Percentiles rank a stretch among this genome's conserved stretches.
Conservation (phyloP, 208 protist species). For the Leishmania guyanensis region DNA sequence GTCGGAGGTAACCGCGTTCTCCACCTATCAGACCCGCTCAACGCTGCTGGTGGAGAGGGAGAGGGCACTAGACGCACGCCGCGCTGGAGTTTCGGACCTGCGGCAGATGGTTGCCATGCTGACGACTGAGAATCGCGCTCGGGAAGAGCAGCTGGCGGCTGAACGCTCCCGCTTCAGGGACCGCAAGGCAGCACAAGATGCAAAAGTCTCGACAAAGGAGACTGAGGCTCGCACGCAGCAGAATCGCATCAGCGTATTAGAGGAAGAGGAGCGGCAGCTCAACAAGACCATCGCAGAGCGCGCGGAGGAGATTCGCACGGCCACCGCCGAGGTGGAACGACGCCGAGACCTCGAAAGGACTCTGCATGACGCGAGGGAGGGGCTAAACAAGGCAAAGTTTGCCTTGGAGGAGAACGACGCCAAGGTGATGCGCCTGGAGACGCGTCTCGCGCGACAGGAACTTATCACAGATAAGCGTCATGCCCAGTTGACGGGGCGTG, state of each 20-base stretch:
- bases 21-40: slow-evolving; percentile 67
- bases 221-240: slow-evolving; percentile 51
- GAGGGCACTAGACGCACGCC: slow-evolving; percentile 62
- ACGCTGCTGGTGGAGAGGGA: slow-evolving; percentile 70
- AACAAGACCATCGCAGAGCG: slow-evolving; percentile 32
- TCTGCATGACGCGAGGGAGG: slow-evolving; percentile 43
- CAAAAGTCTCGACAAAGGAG: slow-evolving; percentile 71
- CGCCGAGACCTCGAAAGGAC: slow-evolving; percentile 45
- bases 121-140: slow-evolving; percentile 43
- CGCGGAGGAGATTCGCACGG: slow-evolving; percentile 39
- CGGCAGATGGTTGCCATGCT: slow-evolving; percentile 53
- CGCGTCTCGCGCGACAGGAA: slow-evolving; percentile 54
- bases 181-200: slow-evolving; percentile 67
- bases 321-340: slow-evolving; percentile 50
- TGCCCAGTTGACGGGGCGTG: slow-evolving; percentile 45
- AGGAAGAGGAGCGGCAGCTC: slow-evolving; percentile 69
- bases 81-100: slow-evolving; percentile 60
- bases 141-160: slow-evolving; percentile 59
- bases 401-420: slow-evolving; percentile 78
- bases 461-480: slow-evolving; percentile 74
- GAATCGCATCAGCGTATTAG: slow-evolving; percentile 46
- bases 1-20: slow-evolving; percentile 61
- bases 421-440: slow-evolving; percentile 72
- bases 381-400: slow-evolving; percentile 64
- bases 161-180: slow-evolving; percentile 50